phyloP scores from a whole-genome alignment of 805 yeast genomes.

The Ogataea zsoltii region DNA sequence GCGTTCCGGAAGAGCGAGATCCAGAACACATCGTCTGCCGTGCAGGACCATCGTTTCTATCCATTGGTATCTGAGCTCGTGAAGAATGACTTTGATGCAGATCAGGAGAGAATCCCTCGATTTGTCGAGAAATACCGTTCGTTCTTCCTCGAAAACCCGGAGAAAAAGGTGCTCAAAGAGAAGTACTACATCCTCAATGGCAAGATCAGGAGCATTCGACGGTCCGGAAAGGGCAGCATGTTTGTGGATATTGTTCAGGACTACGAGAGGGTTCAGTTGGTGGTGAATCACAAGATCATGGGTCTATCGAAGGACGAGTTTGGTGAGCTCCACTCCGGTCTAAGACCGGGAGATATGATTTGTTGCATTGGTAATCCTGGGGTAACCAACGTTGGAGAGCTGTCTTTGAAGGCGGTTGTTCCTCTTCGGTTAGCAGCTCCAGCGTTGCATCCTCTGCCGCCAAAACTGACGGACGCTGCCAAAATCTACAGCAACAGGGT shows the following conservation, averaged over 20 bases:
- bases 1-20: slow-evolving; percentile 32
- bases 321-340: slow-evolving; percentile 35
- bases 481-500: slow-evolving; percentile 68
- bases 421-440: slow-evolving; percentile 63
- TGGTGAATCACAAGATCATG: slow-evolving; percentile 54
- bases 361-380: slow-evolving; percentile 71
- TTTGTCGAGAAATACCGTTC: slow-evolving; percentile 36
- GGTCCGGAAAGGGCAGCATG: slow-evolving; percentile 65
- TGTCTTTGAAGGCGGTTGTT: slow-evolving; percentile 61
- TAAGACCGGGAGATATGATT: slow-evolving; percentile 74
- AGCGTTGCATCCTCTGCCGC: slow-evolving; percentile 69
- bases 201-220: slow-evolving; percentile 55
- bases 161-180: slow-evolving; percentile 24
- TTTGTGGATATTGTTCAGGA: slow-evolving; percentile 74
- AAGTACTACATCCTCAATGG: slow-evolving; percentile 47
- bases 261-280: slow-evolving; percentile 55
- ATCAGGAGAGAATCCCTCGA: slow-evolving; percentile 38
- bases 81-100: slow-evolving; percentile 1
- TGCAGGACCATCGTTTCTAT: slow-evolving; percentile 29
- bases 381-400: slow-evolving; percentile 72
- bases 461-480: slow-evolving; percentile 52
- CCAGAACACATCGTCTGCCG: slow-evolving; percentile 4
- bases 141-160: slow-evolving; percentile 25
- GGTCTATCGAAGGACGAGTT: slow-evolving; percentile 45
- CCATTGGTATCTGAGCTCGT: slow-evolving; percentile 23